Conservation (phyloP, 305 asterid species). For the Caryopteris hybrid region DNA sequence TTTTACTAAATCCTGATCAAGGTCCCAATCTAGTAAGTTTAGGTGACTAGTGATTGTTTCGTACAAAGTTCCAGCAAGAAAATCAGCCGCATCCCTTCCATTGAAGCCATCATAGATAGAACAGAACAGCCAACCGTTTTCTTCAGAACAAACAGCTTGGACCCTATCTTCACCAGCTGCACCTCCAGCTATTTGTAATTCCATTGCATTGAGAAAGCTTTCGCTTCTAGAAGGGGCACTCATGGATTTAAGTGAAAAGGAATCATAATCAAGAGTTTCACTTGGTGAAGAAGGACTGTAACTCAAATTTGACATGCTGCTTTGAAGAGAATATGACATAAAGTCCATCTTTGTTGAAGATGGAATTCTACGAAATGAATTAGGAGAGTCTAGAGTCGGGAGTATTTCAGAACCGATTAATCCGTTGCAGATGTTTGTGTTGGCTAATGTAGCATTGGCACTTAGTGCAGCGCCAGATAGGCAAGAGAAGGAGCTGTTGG, state of each 20-base stretch:
- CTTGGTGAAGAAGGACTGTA: constrained; percentile 70
- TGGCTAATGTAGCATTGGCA: constrained; percentile 84
- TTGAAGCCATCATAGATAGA: constrained; percentile 89
- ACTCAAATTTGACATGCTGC: constrained; percentile 70
- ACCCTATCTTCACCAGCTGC: constrained; percentile 97
- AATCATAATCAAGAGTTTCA: constrained; percentile 48
- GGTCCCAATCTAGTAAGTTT: constrained; percentile 55
- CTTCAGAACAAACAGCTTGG: constrained; percentile 91
- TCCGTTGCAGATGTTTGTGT: constrained; percentile 93
- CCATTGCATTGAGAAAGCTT: constrained; percentile 57
- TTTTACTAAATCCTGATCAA: constrained; percentile 33
- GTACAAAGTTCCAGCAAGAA: constrained; percentile 78
- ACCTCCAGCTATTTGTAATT: constrained; percentile 89
- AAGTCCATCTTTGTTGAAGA: constrained; percentile 71
- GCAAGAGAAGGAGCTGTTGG: constrained; percentile 76
- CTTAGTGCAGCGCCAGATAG: constrained; percentile 92
- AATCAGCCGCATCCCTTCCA: constrained; percentile 97
- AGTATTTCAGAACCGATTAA: constrained; percentile 79
- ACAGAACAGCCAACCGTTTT: constrained; percentile 86
- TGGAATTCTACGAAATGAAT: constrained; percentile 75
- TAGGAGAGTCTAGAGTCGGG: constrained; percentile 81
- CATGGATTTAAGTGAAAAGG: constrained; percentile 45
- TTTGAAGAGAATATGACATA: constrained; percentile 67
- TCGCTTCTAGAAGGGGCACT: constrained; percentile 54
- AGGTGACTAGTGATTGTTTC: constrained; percentile 68